Conservation (phyloP, 208 protist species). For the Angomonas desouzai region DNA sequence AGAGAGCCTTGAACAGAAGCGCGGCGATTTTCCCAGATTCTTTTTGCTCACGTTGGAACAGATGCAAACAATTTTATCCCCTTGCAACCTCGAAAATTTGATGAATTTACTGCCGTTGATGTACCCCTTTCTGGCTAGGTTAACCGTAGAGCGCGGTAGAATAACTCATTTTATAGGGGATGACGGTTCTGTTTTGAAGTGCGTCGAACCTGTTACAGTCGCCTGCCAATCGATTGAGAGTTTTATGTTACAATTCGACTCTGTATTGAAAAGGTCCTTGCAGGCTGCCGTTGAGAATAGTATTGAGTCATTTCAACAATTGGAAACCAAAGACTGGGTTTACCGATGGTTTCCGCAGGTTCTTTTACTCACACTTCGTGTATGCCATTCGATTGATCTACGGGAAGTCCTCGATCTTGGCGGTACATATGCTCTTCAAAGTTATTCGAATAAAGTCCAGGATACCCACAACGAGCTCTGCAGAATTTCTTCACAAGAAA, state of each 20-base stretch:
- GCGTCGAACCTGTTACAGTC: constrained; percentile 30
- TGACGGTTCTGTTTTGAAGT: constrained; percentile 47
- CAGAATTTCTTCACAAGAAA: constrained; percentile 23
- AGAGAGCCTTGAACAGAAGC: constrained; percentile 90
- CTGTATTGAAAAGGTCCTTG: constrained; percentile 44
- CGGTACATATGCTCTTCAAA: constrained; percentile 40
- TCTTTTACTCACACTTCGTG: constrained; percentile 58
- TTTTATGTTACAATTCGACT: constrained; percentile 75
- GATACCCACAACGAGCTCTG: constrained; percentile 52
- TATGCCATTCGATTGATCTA: constrained; percentile 63
- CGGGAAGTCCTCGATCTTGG: constrained; percentile 46
- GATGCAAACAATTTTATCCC: constrained; percentile 76
- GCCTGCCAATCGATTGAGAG: constrained; percentile 37
- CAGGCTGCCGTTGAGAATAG: constrained; percentile 39
- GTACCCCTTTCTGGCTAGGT: constrained; percentile 46
- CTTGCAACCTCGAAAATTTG: constrained; percentile 35
- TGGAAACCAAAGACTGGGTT: constrained; percentile 48
- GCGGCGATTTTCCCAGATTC: constrained; percentile 90
- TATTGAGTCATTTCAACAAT: constrained; percentile 30
- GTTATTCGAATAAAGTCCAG: constrained; percentile 45
- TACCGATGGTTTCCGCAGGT: constrained; percentile 60
- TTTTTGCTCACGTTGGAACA: constrained; percentile 89
- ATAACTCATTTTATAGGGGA: constrained; percentile 42
- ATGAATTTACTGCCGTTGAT: constrained; percentile 54
- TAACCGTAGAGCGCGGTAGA: constrained; percentile 31